phyloP scores from a whole-genome alignment of 257 asterid genomes.

The Fraxinus pennsylvanica region DNA sequence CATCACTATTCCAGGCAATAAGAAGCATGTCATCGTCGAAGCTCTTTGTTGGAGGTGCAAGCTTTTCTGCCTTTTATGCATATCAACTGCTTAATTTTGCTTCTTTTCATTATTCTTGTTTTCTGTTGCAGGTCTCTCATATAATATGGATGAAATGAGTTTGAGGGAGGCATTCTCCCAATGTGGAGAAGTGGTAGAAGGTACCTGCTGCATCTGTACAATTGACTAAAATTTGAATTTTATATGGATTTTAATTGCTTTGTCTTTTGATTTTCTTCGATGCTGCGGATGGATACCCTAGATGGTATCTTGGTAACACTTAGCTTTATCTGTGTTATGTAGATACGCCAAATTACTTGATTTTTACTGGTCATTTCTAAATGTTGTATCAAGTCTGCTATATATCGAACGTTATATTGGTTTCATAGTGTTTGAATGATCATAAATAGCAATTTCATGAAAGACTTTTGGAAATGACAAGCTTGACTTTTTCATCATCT shows the following conservation, averaged over 20 bases:
- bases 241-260: not conserved
- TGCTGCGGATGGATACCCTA: not conserved
- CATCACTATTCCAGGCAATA: constrained; percentile 63
- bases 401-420: not conserved
- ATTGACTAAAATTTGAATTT: not conserved
- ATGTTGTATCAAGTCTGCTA: not conserved
- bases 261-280: not conserved
- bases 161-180: constrained; percentile 70
- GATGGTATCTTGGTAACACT: not conserved
- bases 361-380: not conserved
- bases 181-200: constrained; percentile 73
- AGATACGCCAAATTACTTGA: not conserved
- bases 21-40: constrained; percentile 81
- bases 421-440: not conserved
- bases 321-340: not conserved
- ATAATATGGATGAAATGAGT: constrained; percentile 61
- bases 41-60: constrained; percentile 85
- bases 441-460: not conserved
- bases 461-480: not conserved
- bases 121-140: constrained; percentile 66
- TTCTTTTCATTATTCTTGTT: constrained; percentile 5
- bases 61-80: constrained; percentile 6
- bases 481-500: not conserved
- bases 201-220: constrained; percentile 31
- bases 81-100: not conserved